Evolutionary conservation across 257 asterid genomes (phyloP).

Genomic region (Jasminum sambac): DNA sequence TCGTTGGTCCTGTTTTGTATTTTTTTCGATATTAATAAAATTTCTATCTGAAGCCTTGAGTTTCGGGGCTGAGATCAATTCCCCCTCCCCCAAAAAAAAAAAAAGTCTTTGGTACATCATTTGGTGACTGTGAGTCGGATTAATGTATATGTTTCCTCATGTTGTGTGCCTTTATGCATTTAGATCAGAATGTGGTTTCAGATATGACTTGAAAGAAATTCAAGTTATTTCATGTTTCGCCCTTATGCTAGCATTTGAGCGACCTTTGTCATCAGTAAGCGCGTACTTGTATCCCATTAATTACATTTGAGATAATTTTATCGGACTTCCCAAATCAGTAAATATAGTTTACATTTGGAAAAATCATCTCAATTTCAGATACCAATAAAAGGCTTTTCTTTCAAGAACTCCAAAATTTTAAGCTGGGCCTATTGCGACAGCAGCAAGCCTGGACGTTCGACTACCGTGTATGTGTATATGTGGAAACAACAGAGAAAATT

Average conservation of each 20-base stretch:
- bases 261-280: conserved; percentile 70
- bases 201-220: conserved; percentile 59
- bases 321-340: conserved; percentile 3
- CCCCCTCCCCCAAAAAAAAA: too few species aligned
- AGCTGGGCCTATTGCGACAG: conserved; percentile 81
- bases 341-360: conserved; percentile 12
- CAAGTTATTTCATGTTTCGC: conserved; percentile 68
- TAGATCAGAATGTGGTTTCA: conserved; percentile 51
- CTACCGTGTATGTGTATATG: conserved; percentile 43
- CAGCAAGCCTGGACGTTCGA: conserved; percentile 83
- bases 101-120: conserved; percentile 5
- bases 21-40: too few species aligned
- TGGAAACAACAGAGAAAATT: background rate
- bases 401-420: conserved; percentile 68
- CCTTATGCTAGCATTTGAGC: conserved; percentile 83
- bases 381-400: conserved; percentile 64
- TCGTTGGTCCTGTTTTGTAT: too few species aligned
- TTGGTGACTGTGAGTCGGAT: background rate
- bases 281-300: conserved; percentile 11
- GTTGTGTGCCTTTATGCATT: conserved; percentile 24
- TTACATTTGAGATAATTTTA: background rate
- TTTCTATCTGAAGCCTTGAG: too few species aligned
- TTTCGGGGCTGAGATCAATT: too few species aligned
- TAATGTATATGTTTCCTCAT: background rate
- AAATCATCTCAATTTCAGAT: conserved; percentile 44